Percentiles rank a stretch among this genome's conserved stretches.
These are phyloP conservation scores for Raffaelea deltoideospora DNA, from an alignment of 2,329 filamentous ascomycete genomes.

Conservation along the genomic window DNA sequence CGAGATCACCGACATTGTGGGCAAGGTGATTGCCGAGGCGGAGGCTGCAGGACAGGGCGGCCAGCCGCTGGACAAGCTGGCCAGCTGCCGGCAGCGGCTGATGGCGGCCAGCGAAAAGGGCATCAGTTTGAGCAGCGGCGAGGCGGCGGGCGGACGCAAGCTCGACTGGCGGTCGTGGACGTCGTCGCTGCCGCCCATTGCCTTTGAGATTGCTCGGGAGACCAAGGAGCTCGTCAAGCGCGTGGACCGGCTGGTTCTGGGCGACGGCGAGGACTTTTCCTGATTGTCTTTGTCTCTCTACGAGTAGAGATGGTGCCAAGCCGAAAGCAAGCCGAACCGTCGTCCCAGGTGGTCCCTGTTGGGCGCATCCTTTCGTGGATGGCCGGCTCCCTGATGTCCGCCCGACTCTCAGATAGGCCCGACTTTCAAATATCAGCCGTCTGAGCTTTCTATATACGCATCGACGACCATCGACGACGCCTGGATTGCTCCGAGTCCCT, in stretches of 20 bases:
- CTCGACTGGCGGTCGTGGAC: slow-evolving; percentile 48
- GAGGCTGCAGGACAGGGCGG: slow-evolving; percentile 37
- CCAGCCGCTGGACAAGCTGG: slow-evolving; percentile 37
- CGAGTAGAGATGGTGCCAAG: too few relatives aligned
- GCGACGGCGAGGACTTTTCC: slow-evolving; percentile 14
- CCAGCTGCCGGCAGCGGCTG: slow-evolving; percentile 49
- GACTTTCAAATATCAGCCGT: too few relatives aligned
- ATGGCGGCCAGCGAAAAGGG: slow-evolving; percentile 48
- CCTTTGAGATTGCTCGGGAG: slow-evolving; percentile 74
- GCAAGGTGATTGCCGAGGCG: slow-evolving; percentile 52
- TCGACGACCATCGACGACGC: too few relatives aligned
- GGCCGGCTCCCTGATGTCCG: too few relatives aligned
- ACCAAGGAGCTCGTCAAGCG: slow-evolving; percentile 53
- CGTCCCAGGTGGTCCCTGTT: too few relatives aligned
- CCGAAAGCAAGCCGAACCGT: too few relatives aligned
- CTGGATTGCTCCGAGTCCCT: too few relatives aligned
- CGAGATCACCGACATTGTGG: slow-evolving; percentile 55
- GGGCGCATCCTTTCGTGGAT: too few relatives aligned
- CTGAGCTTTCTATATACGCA: too few relatives aligned
- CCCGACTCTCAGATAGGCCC: too few relatives aligned
- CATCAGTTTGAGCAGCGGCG: slow-evolving; percentile 34
- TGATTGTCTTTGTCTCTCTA: slow-evolving; percentile 7
- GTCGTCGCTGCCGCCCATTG: slow-evolving; percentile 62
- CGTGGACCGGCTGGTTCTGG: slow-evolving; percentile 13
- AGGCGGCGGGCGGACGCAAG: slow-evolving; percentile 32